phyloP scores from a whole-genome alignment of 1,284 basidiomycete species.

The Phellinidium pouzarii region DNA sequence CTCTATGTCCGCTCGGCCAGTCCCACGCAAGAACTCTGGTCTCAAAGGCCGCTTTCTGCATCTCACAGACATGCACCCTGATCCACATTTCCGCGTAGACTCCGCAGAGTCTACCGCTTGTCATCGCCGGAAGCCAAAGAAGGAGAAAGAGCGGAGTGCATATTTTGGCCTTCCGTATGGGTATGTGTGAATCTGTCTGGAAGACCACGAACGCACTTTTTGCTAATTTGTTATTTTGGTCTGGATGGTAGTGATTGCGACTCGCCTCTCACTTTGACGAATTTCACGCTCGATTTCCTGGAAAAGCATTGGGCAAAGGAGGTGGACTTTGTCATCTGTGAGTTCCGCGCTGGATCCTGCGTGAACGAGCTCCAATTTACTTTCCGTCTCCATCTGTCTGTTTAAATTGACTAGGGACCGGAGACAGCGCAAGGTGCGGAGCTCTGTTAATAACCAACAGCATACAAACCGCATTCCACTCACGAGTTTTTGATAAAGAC shows the following conservation, averaged over 20 bases:
- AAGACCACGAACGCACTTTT: conserved; percentile 1
- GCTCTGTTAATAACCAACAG: not conserved
- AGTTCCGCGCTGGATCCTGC: conserved; percentile 19
- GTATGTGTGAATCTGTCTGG: conserved; percentile 32
- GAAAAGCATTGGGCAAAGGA: conserved; percentile 75
- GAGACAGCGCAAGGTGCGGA: conserved; percentile 79
- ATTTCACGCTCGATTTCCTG: conserved; percentile 78
- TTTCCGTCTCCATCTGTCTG: not conserved
- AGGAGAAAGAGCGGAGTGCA: conserved; percentile 43
- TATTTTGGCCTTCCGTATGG: conserved; percentile 57
- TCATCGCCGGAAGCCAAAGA: conserved; percentile 57
- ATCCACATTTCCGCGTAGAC: conserved; percentile 50
- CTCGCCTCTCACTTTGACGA: conserved; percentile 71
- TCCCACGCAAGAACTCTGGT: conserved; percentile 3
- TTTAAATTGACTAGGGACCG: conserved; percentile 58
- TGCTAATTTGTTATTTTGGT: too few species aligned
- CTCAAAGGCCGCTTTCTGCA: conserved; percentile 70
- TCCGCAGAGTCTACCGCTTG: conserved; percentile 51
- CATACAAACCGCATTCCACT: not conserved
- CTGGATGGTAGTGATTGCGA: conserved; percentile 78
- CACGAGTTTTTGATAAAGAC: conserved; percentile 39
- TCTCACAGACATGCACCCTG: conserved; percentile 80
- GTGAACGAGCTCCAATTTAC: not conserved
- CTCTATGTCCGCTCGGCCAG: conserved; percentile 8
- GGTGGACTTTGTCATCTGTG: conserved; percentile 87